Percentiles rank a stretch among this genome's conserved stretches.
Conservation (phyloP, 179 eudicot species). For the Sideroxylon spinosum region DNA sequence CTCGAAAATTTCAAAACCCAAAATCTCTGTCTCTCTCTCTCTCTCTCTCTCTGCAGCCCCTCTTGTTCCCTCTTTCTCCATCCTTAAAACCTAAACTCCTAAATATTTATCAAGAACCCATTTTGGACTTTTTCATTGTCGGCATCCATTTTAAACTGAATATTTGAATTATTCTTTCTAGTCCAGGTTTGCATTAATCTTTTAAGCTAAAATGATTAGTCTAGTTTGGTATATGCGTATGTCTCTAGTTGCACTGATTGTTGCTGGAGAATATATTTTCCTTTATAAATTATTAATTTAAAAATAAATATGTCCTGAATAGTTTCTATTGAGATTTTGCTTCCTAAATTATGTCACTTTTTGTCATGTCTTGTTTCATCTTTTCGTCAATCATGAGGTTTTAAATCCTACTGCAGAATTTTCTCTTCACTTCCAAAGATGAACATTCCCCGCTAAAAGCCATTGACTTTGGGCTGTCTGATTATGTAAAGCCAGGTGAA, state of each 20-base stretch:
- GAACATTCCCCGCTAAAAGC: conserved; percentile 66
- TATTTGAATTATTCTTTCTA: too few relatives aligned
- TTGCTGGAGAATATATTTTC: background rate
- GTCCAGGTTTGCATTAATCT: too few relatives aligned
- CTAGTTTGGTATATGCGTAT: background rate
- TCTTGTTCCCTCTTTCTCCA: too few relatives aligned
- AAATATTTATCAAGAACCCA: too few relatives aligned
- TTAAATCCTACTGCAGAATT: conserved; percentile 48
- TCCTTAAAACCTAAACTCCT: too few relatives aligned
- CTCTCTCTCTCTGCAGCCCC: too few relatives aligned
- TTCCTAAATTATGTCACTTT: background rate
- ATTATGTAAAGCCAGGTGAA: conserved; percentile 81
- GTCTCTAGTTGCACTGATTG: background rate
- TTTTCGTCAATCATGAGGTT: conserved; percentile 4
- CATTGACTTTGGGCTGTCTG: conserved; percentile 83
- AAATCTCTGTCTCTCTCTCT: too few relatives aligned
- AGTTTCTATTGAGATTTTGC: background rate
- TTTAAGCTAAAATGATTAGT: too few relatives aligned
- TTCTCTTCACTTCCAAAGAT: conserved; percentile 63
- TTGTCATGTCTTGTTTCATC: background rate
- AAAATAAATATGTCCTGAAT: background rate
- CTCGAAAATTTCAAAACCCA: too few relatives aligned
- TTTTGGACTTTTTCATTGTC: too few relatives aligned
- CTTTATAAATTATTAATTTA: background rate
- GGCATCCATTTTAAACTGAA: too few relatives aligned